Base-by-base conservation (phyloP, 306 rosid genomes). In the Quercus gilva region DNA sequence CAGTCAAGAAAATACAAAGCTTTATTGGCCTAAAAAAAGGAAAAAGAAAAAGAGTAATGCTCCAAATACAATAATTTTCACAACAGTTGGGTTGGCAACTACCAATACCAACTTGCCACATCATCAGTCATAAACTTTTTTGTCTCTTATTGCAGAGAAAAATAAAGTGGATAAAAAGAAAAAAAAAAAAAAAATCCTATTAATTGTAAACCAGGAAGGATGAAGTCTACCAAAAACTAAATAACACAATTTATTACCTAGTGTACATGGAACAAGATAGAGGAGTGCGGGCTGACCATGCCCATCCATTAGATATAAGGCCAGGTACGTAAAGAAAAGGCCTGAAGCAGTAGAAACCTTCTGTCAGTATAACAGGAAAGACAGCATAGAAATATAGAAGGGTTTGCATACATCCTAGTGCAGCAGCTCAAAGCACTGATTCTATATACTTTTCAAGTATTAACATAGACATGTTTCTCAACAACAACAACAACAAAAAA, bases 251-350 rank as follows among this genome's bases (percentile, higher is more conserved):
- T 70, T 57, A 72, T 87, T 92, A 92, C 98, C 98, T 82, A 94
- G 88, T 68, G 98, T 94, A 72, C 97, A 94, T 49, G 98, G 98
- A 81, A 94, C 98, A 55, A 94, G 97, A 87, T 94, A 94, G 25
- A 94, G 98, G 5, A 94, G 97, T 70, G 98, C 98, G 60, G 98
- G 98, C 79, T 94, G 98, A 75, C 98, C 98, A 65, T 94, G 90
- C 65, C 98, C 97, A 11, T 91, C 68, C 98, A 94, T 94, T 64
- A 94, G 6, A 83, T 91, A 94, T 74, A 94, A 67, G 64, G 89
- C 98, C 73, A 91, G 33, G 81, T 94, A 94, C 3, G 97, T 94
- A 4, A 91, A 72, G 73, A 77, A 71, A 29, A 94, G 94, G 23
- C 97, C 98, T 94, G 87, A 60, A 83, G 78, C 65, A 69, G 28